A percentile compares a stretch with the other conserved stretches of the same genome.
phyloP scores from a whole-genome alignment of 1,284 basidiomycete genomes.

The Cryptococcus sp. region DNA sequence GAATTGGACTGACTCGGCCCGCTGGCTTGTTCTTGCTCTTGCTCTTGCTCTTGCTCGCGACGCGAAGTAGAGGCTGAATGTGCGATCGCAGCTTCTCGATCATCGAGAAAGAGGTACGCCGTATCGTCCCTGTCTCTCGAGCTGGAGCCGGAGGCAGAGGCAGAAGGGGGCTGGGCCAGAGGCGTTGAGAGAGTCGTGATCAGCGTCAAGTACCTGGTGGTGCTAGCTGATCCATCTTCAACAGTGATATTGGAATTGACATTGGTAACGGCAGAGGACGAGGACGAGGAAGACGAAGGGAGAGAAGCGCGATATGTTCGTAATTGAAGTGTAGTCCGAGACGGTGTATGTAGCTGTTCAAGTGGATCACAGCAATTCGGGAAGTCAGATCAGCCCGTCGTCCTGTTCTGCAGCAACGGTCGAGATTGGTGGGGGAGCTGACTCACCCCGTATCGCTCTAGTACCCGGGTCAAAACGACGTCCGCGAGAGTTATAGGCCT shows the following conservation, averaged over 20 bases:
- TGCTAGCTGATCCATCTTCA: too few relatives aligned
- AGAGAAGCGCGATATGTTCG: constrained; percentile 41
- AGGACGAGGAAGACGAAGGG: constrained; percentile 13
- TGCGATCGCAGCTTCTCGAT: constrained; percentile 18
- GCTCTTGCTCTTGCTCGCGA: background rate
- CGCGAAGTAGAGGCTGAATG: background rate
- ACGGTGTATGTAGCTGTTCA: constrained; percentile 36
- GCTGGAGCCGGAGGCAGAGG: constrained; percentile 1
- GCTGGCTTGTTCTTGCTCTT: too few relatives aligned
- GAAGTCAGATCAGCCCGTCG: background rate
- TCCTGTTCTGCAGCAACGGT: background rate
- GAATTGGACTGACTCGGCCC: background rate
- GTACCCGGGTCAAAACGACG: constrained; percentile 38
- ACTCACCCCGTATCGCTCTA: constrained; percentile 46
- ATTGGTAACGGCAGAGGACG: background rate
- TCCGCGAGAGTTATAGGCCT: constrained; percentile 32
- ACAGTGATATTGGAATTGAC: too few relatives aligned
- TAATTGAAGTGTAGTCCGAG: constrained; percentile 36
- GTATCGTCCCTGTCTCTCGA: constrained; percentile 30
- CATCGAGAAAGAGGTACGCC: constrained; percentile 45
- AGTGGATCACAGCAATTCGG: background rate
- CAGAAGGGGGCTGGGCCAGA: background rate
- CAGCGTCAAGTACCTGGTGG: constrained; percentile 32
- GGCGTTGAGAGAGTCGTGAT: constrained; percentile 16
- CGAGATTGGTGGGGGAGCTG: background rate